Conservation (phyloP, 2,329 filamentous ascomycete species). For the Paradendryphiella salina region DNA sequence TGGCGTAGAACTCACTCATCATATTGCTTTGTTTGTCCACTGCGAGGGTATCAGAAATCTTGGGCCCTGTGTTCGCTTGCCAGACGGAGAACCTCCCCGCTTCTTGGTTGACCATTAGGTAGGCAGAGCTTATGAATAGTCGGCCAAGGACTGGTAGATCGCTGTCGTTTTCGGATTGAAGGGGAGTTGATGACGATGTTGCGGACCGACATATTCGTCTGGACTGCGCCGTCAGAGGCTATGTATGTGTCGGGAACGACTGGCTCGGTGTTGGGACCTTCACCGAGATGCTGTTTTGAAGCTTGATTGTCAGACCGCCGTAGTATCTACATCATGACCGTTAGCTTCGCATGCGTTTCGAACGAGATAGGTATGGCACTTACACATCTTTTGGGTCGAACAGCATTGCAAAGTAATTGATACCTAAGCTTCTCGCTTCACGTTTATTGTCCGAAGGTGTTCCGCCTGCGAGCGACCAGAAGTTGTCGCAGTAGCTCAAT, state of each 20-base stretch:
- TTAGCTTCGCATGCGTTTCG: constrained; percentile 3
- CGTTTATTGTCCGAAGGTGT: constrained; percentile 6
- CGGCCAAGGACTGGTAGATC: constrained; percentile 24
- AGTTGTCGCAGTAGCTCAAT: constrained; percentile 17
- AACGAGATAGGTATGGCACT: not conserved
- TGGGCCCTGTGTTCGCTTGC: constrained; percentile 15
- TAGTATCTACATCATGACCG: constrained; percentile 17
- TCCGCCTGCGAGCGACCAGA: constrained; percentile 19
- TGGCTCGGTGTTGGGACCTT: constrained; percentile 22
- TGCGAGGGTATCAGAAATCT: constrained; percentile 10
- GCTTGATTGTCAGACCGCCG: constrained; percentile 22
- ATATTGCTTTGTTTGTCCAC: constrained; percentile 16
- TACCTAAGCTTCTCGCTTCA: constrained; percentile 17
- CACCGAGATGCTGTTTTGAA: constrained; percentile 19
- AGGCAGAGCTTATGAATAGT: constrained; percentile 23
- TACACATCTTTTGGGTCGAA: constrained; percentile 24
- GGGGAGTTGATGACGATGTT: constrained; percentile 21
- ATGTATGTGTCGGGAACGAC: constrained; percentile 21
- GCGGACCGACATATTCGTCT: constrained; percentile 15
- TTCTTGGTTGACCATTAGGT: constrained; percentile 27
- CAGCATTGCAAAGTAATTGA: constrained; percentile 25
- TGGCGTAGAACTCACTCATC: constrained; percentile 15
- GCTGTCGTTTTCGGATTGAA: constrained; percentile 16
- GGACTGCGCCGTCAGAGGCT: constrained; percentile 11
- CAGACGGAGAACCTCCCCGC: constrained; percentile 18